Evolutionary conservation across 1,139 yeast genomes (phyloP).

Genomic region (Arxiozyma heterogenica): DNA sequence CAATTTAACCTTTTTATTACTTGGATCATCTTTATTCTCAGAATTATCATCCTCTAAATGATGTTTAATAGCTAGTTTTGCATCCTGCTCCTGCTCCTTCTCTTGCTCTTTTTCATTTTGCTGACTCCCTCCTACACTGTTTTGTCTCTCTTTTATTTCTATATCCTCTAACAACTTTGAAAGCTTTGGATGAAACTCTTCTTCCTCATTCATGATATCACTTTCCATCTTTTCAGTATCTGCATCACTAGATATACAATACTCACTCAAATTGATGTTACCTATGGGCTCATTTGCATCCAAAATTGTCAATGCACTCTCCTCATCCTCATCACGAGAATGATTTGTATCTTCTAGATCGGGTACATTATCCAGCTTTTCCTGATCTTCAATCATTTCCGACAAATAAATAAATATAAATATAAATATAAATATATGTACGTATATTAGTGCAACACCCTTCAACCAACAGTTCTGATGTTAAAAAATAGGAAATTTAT

Average conservation of each 20-base stretch:
- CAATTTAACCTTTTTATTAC: not conserved
- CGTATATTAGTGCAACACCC: too few species aligned
- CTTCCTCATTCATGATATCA: slow-evolving; percentile 6
- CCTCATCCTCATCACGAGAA: slow-evolving; percentile 20
- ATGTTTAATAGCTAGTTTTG: not conserved
- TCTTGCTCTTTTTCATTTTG: not conserved
- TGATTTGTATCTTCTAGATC: not conserved
- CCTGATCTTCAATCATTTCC: not conserved
- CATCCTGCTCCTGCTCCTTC: not conserved
- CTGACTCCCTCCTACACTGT: not conserved
- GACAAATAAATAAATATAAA: too few species aligned
- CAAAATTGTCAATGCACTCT: slow-evolving; percentile 20
- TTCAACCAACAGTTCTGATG: too few species aligned
- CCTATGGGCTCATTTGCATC: slow-evolving; percentile 15
- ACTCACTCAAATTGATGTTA: slow-evolving; percentile 20
- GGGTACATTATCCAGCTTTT: not conserved
- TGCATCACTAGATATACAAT: slow-evolving; percentile 28
- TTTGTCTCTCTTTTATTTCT: not conserved
- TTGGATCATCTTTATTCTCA: not conserved
- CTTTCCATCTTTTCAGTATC: slow-evolving; percentile 29
- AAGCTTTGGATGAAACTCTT: slow-evolving; percentile 6
- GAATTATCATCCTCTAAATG: not conserved
- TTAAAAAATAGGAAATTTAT: too few species aligned
- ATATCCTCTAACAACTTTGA: not conserved
- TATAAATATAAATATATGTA: too few species aligned